These are phyloP conservation scores for Fusarium nelsonii DNA, from an alignment of 2,329 filamentous ascomycete genomes.

Conservation along the genomic window DNA sequence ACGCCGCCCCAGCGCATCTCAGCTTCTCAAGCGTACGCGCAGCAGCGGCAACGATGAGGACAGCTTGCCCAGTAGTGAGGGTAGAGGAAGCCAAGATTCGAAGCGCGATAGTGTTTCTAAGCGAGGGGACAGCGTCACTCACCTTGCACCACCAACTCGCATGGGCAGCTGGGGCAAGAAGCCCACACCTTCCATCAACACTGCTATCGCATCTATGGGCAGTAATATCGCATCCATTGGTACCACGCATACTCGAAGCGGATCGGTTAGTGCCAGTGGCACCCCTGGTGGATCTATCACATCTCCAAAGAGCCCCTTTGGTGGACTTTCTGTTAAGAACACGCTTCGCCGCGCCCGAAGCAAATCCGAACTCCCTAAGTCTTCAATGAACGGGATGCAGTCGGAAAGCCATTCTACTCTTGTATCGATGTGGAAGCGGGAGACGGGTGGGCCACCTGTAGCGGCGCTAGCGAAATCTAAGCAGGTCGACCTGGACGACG, in stretches of 20 bases:
- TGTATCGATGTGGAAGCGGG: slow-evolving; percentile 63
- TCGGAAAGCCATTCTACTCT: slow-evolving; percentile 60
- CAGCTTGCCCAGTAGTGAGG: slow-evolving; percentile 41
- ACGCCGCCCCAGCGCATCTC: slow-evolving; percentile 61
- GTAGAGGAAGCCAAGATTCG: slow-evolving; percentile 47
- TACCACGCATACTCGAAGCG: slow-evolving; percentile 67
- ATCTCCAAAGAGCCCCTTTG: slow-evolving; percentile 66
- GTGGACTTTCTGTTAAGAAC: slow-evolving; percentile 60
- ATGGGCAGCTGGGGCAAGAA: slow-evolving; percentile 66
- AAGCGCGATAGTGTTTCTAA: slow-evolving; percentile 52
- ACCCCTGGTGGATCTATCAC: slow-evolving; percentile 63
- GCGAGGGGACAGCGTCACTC: slow-evolving; percentile 58
- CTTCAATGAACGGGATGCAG: slow-evolving; percentile 46
- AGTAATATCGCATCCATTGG: slow-evolving; percentile 68
- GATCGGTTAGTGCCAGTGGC: slow-evolving; percentile 71
- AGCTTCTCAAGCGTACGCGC: slow-evolving; percentile 62
- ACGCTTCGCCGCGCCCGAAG: slow-evolving; percentile 67
- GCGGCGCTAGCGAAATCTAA: slow-evolving; percentile 57
- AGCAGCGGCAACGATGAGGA: slow-evolving; percentile 53
- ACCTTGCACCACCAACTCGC: slow-evolving; percentile 64
- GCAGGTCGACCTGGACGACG: slow-evolving; percentile 54
- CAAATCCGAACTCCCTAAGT: slow-evolving; percentile 65
- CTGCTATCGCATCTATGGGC: slow-evolving; percentile 67
- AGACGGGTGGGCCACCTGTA: slow-evolving; percentile 66
- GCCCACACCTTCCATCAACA: slow-evolving; percentile 68